Evolutionary conservation across 495 filamentous ascomycete genomes (phyloP), one percentile per base, ranked within the genome.

Genomic region (Pseudomonodictys pantanalensis): DNA sequence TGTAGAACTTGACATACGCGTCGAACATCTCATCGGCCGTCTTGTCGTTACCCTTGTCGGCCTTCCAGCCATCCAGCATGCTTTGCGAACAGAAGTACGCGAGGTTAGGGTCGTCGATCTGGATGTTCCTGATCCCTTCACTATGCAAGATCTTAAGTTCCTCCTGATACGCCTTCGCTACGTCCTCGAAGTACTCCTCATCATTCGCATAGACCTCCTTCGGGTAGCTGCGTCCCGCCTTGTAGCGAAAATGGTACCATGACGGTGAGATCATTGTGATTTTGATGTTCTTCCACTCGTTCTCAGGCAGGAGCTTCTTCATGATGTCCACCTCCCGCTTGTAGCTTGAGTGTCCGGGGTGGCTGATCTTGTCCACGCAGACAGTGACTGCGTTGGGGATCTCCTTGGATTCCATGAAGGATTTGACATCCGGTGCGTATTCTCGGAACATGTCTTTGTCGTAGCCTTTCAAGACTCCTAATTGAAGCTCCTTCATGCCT

Each of bases 11-110:
- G 42, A 82, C 81, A 68, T 86, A 86, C 41, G 83, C 78, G 56
- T 80, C 78, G 44, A 85, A 77, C 41, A 86, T 74, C 29, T 76
- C 71, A 42, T 83, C 76, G 17, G 75, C 68, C 3, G 71, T 73
- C 35, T 71, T 74, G 23, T 73, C 76, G 67, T 86, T 85, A 52
- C 75, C 77, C 64, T 80, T 75, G 52, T 86, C 79, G 52, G 76
- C 70, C 52, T 78, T 80, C 71, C 82, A 86, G 62, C 82, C 83
- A 60, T 79, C 71, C 15, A 83, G 73, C 82, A 87, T 85, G 58
- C 77, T 74, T 28, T 80, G 75, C 48, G 85, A 85, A 75, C 84
- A 86, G 63, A 87, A 83, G 69, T 86, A 76, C 1, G 84, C 83
- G 33, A 87, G 75, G 39, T 73, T 73, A 3, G 71, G 69, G 52